Percentiles rank a stretch among this genome's conserved stretches.
Conservation (phyloP, 176 grass and related monocot species). For the Bromus sterilis region DNA sequence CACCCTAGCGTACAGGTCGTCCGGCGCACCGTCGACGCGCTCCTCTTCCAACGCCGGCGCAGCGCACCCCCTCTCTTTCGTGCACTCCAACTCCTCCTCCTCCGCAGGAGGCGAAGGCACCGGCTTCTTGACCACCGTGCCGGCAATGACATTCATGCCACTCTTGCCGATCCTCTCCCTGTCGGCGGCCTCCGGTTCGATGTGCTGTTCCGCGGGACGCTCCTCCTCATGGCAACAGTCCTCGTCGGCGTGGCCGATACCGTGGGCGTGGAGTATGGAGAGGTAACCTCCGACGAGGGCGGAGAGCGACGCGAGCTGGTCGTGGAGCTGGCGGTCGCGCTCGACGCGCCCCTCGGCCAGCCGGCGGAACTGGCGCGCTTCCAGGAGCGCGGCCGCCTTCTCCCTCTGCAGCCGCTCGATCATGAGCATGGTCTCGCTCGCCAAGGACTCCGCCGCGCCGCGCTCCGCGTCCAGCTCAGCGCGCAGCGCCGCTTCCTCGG, state of each 20-base stretch:
- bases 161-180: background rate
- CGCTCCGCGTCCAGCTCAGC: conserved; percentile 49
- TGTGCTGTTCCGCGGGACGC: background rate
- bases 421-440: conserved; percentile 54
- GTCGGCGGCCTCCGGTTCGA: background rate
- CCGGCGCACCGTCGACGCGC: background rate
- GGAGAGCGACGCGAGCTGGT: conserved; percentile 9
- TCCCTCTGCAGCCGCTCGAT: conserved; percentile 54
- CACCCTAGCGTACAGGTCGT: conserved; percentile 27
- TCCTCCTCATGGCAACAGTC: background rate
- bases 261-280: conserved; percentile 30
- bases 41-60: background rate
- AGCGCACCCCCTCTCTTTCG: background rate
- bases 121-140: background rate
- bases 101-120: background rate
- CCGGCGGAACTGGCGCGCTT: conserved; percentile 47
- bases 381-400: conserved; percentile 46
- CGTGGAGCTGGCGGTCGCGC: conserved; percentile 25
- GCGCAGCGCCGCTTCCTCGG: background rate
- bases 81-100: background rate
- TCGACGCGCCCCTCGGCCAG: conserved; percentile 22
- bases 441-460: conserved; percentile 17
- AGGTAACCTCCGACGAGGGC: conserved; percentile 17
- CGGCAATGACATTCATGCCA: background rate
- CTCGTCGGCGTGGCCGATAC: background rate